A percentile compares a stretch with the other conserved stretches of the same genome.
Conservation (phyloP, 75 land plant genomes). For the Sequoia sempervirens region DNA sequence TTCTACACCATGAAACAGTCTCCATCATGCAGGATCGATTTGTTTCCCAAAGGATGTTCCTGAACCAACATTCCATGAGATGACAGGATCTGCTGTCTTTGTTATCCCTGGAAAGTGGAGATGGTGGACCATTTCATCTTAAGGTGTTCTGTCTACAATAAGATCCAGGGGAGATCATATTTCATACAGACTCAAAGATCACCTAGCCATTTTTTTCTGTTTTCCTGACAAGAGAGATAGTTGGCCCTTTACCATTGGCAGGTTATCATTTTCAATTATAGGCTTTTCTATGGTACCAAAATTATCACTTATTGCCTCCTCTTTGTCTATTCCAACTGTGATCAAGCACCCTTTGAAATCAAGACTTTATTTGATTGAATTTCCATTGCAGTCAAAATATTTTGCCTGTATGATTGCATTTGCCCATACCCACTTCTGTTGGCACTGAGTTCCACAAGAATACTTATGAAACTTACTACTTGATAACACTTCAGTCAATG, state of each 20-base stretch:
- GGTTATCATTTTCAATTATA: background rate
- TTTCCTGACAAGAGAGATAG: background rate
- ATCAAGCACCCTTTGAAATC: background rate
- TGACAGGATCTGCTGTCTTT: background rate
- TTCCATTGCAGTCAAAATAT: background rate
- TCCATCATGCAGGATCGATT: background rate
- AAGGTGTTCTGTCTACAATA: background rate
- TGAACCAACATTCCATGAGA: background rate
- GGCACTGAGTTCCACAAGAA: background rate
- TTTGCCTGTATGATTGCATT: background rate
- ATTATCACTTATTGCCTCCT: background rate
- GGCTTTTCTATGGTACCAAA: background rate
- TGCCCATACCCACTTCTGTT: background rate
- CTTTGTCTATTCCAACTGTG: background rate
- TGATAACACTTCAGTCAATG: background rate
- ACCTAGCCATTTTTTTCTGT: background rate
- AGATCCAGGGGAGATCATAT: background rate
- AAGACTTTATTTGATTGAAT: background rate
- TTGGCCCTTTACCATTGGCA: background rate
- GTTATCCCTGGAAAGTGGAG: background rate
- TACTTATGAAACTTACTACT: background rate
- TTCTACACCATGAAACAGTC: background rate
- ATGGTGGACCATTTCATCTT: background rate
- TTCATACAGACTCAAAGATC: background rate
- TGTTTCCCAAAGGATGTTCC: background rate